Base-by-base conservation (phyloP, 2,329 filamentous ascomycete genomes). In the Fusarium luffae region DNA sequence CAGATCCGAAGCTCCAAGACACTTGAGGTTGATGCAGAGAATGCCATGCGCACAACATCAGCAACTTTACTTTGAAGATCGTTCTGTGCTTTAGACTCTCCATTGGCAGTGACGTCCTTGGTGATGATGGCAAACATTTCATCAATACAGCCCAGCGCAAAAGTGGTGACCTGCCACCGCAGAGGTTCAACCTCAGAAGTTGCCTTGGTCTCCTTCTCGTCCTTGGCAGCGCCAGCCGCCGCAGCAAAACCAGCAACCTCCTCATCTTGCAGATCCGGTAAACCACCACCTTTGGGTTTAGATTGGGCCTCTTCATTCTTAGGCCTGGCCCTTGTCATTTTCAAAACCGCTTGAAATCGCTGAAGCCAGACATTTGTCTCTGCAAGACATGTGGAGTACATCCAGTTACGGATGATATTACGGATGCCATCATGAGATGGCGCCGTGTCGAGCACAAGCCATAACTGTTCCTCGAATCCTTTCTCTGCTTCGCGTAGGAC, bases 31-130 rank as follows among this genome's bases (percentile, higher is more conserved):
- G 95, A 98, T 1, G 96, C 96, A 13, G 96, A 98, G 79, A 99
- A 99, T 1, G 96, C 95, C 86, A 98, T 97, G 52, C 94, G 90
- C 61, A 99, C 93, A 25, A 99, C 93, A 78, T 99, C 96, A 5
- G 93, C 94, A 59, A 99, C 89, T 75, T 89, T 91, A 64, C 88
- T 87, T 79, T 99, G 94, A 27, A 99, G 82, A 7, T 92, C 93
- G 47, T 87, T 81, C 76, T 97, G 92, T 7, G 94, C 93, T 5
- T 87, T 84, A 8, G 94, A 94, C 40, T 94, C 92, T 34, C 93
- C 92, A 64, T 94, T 91, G 30, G 91, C 88, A 21, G 92, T 85
- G 25, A 93, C 89, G 59, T 96, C 92, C 78, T 94, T 95, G 64
- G 88, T 89, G 28, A 97, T 89, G 58, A 95, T 87, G 43, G 86